These are phyloP conservation scores for Echeveria elegans DNA, from an alignment of 164 flowering plant genomes.

Conservation along the genomic window DNA sequence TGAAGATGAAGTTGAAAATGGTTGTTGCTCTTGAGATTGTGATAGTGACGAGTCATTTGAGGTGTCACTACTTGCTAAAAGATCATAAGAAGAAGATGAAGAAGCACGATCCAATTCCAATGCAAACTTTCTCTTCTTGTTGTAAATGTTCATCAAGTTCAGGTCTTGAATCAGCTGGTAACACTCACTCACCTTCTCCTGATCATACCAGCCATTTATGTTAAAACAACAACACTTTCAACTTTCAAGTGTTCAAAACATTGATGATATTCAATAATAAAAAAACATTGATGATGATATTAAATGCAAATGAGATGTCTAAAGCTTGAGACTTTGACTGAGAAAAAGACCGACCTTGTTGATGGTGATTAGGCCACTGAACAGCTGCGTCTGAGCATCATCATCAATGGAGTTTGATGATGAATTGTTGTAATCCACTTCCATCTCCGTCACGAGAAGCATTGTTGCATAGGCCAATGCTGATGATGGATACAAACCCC, in stretches of 20 bases:
- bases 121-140: constrained; percentile 20
- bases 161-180: constrained; percentile 20
- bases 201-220: too few relatives aligned
- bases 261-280: constrained; percentile 5
- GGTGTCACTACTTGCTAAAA: constrained; percentile 20
- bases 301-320: not conserved
- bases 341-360: too few relatives aligned
- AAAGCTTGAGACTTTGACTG: not conserved
- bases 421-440: constrained; percentile 10
- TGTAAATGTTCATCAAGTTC: not conserved
- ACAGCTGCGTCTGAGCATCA: constrained; percentile 27
- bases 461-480: constrained; percentile 39
- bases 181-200: constrained; percentile 29
- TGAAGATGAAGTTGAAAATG: too few relatives aligned
- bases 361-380: constrained; percentile 28
- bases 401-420: constrained; percentile 18
- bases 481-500: constrained; percentile 33
- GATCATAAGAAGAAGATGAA: constrained; percentile 8
- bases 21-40: too few relatives aligned
- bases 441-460: constrained; percentile 30
- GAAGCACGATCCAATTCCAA: constrained; percentile 15
- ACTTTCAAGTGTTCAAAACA: not conserved
- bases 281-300: too few relatives aligned
- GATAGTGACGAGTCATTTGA: constrained; percentile 35
- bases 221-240: not conserved